Evolutionary conservation across 306 rosid species (phyloP).

Genomic region (Rosa multiflora): DNA sequence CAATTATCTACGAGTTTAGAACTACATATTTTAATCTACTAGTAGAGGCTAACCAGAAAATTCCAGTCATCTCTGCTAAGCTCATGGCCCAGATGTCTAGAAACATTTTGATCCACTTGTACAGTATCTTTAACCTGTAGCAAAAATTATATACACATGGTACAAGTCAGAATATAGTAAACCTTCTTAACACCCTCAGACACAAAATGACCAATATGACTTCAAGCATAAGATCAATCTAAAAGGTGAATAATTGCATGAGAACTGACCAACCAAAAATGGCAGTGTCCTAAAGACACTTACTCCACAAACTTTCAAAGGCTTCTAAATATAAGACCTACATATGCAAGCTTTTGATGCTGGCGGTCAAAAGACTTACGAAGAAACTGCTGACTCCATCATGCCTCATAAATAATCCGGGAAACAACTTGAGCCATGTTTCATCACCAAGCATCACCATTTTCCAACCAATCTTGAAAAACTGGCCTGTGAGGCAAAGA

Average conservation of each 20-base stretch:
- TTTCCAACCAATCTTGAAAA: conserved; percentile 76
- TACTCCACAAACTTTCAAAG: background rate
- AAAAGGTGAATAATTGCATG: background rate
- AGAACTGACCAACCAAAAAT: conserved; percentile 4
- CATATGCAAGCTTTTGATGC: conserved; percentile 7
- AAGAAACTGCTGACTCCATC: conserved; percentile 95
- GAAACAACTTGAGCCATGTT: conserved; percentile 95
- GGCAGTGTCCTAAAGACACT: conserved; percentile 10
- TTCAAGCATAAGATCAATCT: conserved; percentile 1
- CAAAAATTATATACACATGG: conserved; percentile 20
- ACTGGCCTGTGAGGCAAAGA: conserved; percentile 56
- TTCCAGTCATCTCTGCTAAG: conserved; percentile 76
- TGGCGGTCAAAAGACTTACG: conserved; percentile 45
- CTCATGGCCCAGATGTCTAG: conserved; percentile 79
- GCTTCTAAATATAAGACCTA: background rate
- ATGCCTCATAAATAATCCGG: conserved; percentile 72
- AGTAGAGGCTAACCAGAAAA: conserved; percentile 60
- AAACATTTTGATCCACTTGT: conserved; percentile 80
- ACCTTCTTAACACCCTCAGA: background rate
- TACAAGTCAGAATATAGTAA: conserved; percentile 21
- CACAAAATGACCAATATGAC: background rate
- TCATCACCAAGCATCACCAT: conserved; percentile 97
- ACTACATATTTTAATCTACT: conserved; percentile 15
- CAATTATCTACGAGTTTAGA: conserved; percentile 12
- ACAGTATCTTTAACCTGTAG: conserved; percentile 90